Evolutionary conservation across 345 rosid species (phyloP), one percentile per base, ranked within the genome.

Genomic region (Erucastrum elatum): DNA sequence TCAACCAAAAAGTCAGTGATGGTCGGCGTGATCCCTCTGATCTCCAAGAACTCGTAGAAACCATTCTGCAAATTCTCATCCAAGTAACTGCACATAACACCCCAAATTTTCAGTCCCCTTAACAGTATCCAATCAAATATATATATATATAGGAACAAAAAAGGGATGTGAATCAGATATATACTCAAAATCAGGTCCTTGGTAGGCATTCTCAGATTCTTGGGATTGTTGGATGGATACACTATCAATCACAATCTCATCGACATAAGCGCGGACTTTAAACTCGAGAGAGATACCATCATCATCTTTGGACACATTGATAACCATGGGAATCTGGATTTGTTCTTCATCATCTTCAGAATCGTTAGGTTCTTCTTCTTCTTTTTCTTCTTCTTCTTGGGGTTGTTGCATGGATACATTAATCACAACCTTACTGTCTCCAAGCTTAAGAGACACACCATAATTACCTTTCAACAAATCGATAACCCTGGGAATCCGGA

Each of bases 181-280:
- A 85, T 83, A 90, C 91, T 64, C 41, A 71, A 89, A 89, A 62
- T 89, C 93, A 30, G 96, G 96, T 30, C 96, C 95, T 75, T 86
- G 90, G 51, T 88, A 86, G 6, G 88, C 82, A 5, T 72, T 66
- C 0, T 73, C 77, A 34, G 77, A 60, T 55, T 82, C 91, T 60
- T 82, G 80, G 2, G 83, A 72, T 9, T 71, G 75, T 72, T 80
- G 86, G 37, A 89, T 65, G 0, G 90, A 86, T 74, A 90, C 76
- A 84, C 82, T 86, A 80, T 90, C 91, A 56, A 89, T 86, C 11
- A 84, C 60, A 68, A 90, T 74, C 83, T 87, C 87, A 68, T 89
- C 88, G 0, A 85, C 72, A 58, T 37, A 86, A 51, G 90, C 91
- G 55, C 89, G 82, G 53, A 84, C 75, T n/a, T 89, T 88, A 77